Conservation (phyloP, 202 grass and related monocot genomes). For the Setaria viridis region DNA sequence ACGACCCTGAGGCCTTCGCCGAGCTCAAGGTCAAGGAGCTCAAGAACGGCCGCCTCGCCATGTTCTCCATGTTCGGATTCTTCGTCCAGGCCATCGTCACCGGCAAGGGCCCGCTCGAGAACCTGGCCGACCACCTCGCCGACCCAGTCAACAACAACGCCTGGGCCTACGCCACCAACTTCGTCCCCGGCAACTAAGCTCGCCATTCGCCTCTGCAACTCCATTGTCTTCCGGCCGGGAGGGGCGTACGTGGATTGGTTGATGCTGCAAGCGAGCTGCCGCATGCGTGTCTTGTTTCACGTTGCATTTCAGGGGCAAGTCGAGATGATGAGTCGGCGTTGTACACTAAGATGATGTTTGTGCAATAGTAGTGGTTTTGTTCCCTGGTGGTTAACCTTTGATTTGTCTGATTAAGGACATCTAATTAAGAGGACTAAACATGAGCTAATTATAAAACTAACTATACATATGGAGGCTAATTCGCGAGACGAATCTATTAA, state of each 20-base stretch:
- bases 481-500: too few species aligned
- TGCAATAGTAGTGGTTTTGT: constrained; percentile 37
- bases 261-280: neutral
- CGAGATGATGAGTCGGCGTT: constrained; percentile 45
- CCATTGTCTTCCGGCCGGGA: constrained; percentile 1
- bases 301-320: constrained; percentile 36
- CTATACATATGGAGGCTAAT: too few species aligned
- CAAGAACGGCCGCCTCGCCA: constrained; percentile 95
- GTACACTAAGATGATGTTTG: constrained; percentile 50
- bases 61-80: constrained; percentile 99
- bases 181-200: constrained; percentile 55
- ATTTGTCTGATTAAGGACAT: constrained; percentile 31
- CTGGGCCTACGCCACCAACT: constrained; percentile 62
- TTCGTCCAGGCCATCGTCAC: constrained; percentile 98
- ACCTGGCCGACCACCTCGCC: constrained; percentile 57
- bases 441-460: too few species aligned
- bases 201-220: neutral
- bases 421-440: too few species aligned
- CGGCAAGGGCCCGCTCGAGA: constrained; percentile 74
- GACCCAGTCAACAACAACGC: constrained; percentile 66
- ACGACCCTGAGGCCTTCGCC: constrained; percentile 77
- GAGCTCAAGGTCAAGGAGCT: constrained; percentile 99
- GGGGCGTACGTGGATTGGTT: constrained; percentile 17
- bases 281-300: constrained; percentile 41
- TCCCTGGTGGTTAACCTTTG: constrained; percentile 31